These are phyloP conservation scores for Calonectria pseudoturangicola DNA, from an alignment of 2,329 filamentous ascomycete genomes.

Conservation along the genomic window DNA sequence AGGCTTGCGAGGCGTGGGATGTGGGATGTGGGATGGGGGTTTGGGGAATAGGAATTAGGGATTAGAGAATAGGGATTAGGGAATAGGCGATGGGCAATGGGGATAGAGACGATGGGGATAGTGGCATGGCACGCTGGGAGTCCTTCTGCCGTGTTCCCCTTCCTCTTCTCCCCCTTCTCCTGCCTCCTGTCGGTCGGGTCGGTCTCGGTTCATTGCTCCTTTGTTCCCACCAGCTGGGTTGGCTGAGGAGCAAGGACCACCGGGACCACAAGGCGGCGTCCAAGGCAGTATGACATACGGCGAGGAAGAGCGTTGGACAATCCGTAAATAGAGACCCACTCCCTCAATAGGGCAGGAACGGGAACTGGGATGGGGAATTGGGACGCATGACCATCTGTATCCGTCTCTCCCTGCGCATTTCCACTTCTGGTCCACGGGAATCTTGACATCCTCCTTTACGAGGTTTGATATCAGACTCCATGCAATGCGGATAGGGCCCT, in stretches of 20 bases:
- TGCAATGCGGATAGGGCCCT: constrained; percentile 50
- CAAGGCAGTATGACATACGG: constrained; percentile 23
- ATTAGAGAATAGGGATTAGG: not conserved
- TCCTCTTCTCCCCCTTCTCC: not conserved
- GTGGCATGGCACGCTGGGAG: not conserved
- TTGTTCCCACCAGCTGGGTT: constrained; percentile 4
- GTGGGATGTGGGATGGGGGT: constrained; percentile 8
- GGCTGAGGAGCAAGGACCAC: constrained; percentile 14
- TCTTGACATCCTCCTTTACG: constrained; percentile 26
- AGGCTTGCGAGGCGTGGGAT: constrained; percentile 23
- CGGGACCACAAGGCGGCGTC: constrained; percentile 12
- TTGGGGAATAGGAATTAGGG: not conserved
- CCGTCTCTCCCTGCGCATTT: constrained; percentile 33
- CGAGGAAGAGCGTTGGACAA: constrained; percentile 30
- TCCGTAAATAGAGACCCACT: constrained; percentile 22
- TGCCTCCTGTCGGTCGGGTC: constrained; percentile 7
- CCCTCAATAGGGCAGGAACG: constrained; percentile 35
- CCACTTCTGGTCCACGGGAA: constrained; percentile 15
- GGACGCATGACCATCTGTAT: constrained; percentile 41
- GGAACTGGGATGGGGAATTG: constrained; percentile 16
- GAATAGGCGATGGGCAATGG: not conserved
- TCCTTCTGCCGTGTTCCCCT: not conserved
- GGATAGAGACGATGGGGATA: not conserved
- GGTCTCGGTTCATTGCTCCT: constrained; percentile 14
- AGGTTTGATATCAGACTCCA: constrained; percentile 46